Evolutionary conservation across 2,329 filamentous ascomycete species (phyloP).

Genomic region (Aspergillus transmontanensis): DNA sequence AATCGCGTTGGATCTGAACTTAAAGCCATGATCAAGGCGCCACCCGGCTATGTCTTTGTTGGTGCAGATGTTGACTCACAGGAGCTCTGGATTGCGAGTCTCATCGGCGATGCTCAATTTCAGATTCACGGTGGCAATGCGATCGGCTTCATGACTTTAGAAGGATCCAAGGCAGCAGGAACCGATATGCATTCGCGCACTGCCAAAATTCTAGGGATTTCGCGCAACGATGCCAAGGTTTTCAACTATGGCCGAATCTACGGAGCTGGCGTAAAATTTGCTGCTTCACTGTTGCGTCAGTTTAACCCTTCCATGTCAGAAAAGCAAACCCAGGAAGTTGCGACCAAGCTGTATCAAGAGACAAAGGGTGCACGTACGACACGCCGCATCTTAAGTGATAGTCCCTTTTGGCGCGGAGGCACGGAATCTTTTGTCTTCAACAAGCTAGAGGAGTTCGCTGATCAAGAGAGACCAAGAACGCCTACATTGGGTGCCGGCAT

Average conservation of each 20-base stretch:
- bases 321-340: slow-evolving; percentile 72
- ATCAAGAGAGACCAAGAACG: slow-evolving; percentile 86
- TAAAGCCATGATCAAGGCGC: slow-evolving; percentile 94
- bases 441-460: slow-evolving; percentile 94
- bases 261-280: slow-evolving; percentile 94
- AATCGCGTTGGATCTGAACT: slow-evolving; percentile 96
- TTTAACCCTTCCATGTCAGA: slow-evolving; percentile 89
- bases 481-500: slow-evolving; percentile 94
- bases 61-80: slow-evolving; percentile 97
- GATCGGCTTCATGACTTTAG: slow-evolving; percentile 97
- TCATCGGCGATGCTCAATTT: slow-evolving; percentile 93
- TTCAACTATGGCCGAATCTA: slow-evolving; percentile 99
- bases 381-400: slow-evolving; percentile 70
- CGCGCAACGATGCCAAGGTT: slow-evolving; percentile 90
- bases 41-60: slow-evolving; percentile 87
- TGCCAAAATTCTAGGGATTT: slow-evolving; percentile 88
- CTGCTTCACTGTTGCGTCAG: slow-evolving; percentile 82
- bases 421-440: slow-evolving; percentile 99
- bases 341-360: slow-evolving; percentile 77
- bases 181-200: slow-evolving; percentile 95
- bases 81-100: slow-evolving; percentile 95
- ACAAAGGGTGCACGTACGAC: slow-evolving; percentile 90
- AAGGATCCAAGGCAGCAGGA: slow-evolving; percentile 90
- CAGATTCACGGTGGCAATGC: slow-evolving; percentile 94
- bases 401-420: slow-evolving; percentile 89